phyloP scores from a whole-genome alignment of 2,329 filamentous ascomycete species.

The Aspergillus novofumigatus region DNA sequence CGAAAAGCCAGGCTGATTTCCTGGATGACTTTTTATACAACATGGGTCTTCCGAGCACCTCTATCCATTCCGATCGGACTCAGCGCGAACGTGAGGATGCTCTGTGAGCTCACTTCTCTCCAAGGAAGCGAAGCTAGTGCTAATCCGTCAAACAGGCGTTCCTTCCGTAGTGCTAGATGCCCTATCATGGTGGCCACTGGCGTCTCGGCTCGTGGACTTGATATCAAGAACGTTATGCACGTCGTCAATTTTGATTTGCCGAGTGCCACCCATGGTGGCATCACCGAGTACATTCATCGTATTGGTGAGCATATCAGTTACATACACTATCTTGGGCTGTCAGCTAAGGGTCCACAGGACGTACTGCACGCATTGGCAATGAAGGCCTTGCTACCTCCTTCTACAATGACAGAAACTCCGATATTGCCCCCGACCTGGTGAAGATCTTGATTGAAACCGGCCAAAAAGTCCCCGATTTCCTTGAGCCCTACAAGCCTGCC shows the following conservation, averaged over 20 bases:
- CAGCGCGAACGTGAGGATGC: conserved; percentile 91
- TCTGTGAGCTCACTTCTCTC: conserved; percentile 51
- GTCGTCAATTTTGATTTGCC: conserved; percentile 94
- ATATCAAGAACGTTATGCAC: conserved; percentile 80
- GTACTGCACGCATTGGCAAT: conserved; percentile 90
- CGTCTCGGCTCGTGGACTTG: conserved; percentile 81
- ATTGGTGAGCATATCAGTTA: conserved; percentile 62
- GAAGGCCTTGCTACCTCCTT: conserved; percentile 82
- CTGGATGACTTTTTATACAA: conserved; percentile 88
- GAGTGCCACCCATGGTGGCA: conserved; percentile 69
- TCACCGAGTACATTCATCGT: conserved; percentile 88
- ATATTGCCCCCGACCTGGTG: conserved; percentile 68
- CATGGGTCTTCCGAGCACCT: conserved; percentile 71
- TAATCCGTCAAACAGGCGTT: conserved; percentile 48
- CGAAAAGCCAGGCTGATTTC: conserved; percentile 70
- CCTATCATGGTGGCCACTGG: conserved; percentile 85
- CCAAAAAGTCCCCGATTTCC: conserved; percentile 78
- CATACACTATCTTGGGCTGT: background rate
- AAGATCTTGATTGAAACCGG: conserved; percentile 77
- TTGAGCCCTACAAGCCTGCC: conserved; percentile 53
- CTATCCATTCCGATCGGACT: conserved; percentile 81
- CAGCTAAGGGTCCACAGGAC: conserved; percentile 51
- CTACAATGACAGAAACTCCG: conserved; percentile 73
- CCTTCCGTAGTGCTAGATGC: conserved; percentile 69
- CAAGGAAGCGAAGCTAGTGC: background rate